These are phyloP conservation scores for Boletus edulis DNA, from an alignment of 768 basidiomycete genomes.

Conservation along the genomic window DNA sequence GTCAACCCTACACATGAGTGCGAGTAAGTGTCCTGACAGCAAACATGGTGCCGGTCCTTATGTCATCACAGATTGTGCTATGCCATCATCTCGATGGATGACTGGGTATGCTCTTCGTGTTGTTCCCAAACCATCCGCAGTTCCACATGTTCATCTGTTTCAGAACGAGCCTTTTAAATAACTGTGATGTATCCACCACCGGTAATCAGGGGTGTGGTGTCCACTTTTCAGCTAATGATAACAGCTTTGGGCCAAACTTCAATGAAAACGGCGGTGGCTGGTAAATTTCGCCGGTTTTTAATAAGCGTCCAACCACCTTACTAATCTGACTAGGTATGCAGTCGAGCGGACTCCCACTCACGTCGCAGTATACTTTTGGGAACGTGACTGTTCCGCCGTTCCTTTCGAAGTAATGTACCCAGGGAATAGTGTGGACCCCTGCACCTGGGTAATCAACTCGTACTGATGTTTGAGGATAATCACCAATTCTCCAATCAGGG, in stretches of 20 bases:
- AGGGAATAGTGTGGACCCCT: conserved; percentile 17
- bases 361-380: conserved; percentile 42
- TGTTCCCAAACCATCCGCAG: neutral
- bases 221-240: conserved; percentile 9
- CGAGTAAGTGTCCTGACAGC: conserved; percentile 9
- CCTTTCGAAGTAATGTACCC: conserved; percentile 32
- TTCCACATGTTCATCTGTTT: neutral
- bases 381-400: conserved; percentile 34
- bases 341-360: conserved; percentile 27
- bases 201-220: conserved; percentile 36
- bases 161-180: conserved; percentile 13
- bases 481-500: conserved; percentile 4
- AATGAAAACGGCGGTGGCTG: conserved; percentile 39
- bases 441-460: conserved; percentile 22
- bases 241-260: conserved; percentile 36
- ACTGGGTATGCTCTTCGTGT: conserved; percentile 27
- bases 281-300: conserved; percentile 9
- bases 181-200: conserved; percentile 27
- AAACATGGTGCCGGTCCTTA: neutral
- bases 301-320: neutral
- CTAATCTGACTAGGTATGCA: conserved; percentile 31
- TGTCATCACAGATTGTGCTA: conserved; percentile 25
- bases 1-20: conserved; percentile 30
- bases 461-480: too few species aligned
- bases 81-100: conserved; percentile 28